Conservation (phyloP, 345 rosid genomes). For the Clarkia xantiana region DNA sequence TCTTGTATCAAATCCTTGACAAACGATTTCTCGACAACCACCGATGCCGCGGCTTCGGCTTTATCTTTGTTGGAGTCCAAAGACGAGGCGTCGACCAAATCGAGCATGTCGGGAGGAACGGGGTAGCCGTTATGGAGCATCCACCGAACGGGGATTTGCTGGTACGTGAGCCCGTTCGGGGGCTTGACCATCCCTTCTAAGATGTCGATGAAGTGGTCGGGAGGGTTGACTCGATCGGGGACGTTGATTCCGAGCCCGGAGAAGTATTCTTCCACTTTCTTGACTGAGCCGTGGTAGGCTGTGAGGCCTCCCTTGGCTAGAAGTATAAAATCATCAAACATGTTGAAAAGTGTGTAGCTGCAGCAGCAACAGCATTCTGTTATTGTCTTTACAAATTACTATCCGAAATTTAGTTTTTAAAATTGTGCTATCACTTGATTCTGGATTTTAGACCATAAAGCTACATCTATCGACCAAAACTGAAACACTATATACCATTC, state of each 20-base stretch:
- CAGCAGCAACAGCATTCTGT: too few species aligned
- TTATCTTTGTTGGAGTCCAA: conserved; percentile 6
- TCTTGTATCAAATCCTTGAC: conserved; percentile 46
- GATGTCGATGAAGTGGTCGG: conserved; percentile 78
- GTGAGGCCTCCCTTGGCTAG: conserved; percentile 81
- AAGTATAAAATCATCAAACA: conserved; percentile 84
- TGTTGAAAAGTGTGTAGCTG: conserved; percentile 70
- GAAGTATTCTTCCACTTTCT: conserved; percentile 76
- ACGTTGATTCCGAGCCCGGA: conserved; percentile 52
- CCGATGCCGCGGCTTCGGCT: conserved; percentile 14
- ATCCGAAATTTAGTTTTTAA: too few species aligned
- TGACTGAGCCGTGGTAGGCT: conserved; percentile 67
- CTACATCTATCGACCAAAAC: too few species aligned
- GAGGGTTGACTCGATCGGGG: conserved; percentile 79
- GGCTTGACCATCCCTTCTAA: conserved; percentile 70
- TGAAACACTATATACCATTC: too few species aligned
- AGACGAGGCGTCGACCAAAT: conserved; percentile 17
- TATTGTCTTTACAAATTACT: too few species aligned
- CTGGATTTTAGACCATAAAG: too few species aligned
- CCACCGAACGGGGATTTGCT: conserved; percentile 82
- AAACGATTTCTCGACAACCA: conserved; percentile 23
- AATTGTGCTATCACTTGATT: too few species aligned
- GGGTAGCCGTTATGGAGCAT: conserved; percentile 79
- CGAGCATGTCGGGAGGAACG: conserved; percentile 68
- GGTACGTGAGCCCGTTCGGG: conserved; percentile 26